Evolutionary conservation across 345 rosid genomes (phyloP).

Genomic region (Camelina neglecta): DNA sequence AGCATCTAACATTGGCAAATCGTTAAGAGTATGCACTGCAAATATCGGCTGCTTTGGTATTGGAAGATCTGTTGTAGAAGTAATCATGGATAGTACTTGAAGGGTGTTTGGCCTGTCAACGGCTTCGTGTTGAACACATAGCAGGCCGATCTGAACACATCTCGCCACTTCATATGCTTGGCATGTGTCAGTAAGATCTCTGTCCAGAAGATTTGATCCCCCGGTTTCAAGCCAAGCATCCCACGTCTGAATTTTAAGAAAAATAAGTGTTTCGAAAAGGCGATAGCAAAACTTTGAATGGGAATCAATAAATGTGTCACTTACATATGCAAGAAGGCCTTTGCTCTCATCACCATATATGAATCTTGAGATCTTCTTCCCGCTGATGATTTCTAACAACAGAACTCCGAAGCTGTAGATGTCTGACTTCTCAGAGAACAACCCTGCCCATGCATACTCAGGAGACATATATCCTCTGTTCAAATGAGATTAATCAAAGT

Average conservation of each 20-base stretch:
- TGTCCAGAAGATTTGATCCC: conserved; percentile 32
- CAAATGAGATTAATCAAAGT: neutral
- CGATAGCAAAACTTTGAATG: too few relatives aligned
- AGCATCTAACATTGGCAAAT: conserved; percentile 17
- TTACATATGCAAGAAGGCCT: conserved; percentile 46
- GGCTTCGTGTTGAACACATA: conserved; percentile 41
- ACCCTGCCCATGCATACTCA: conserved; percentile 57
- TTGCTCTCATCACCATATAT: conserved; percentile 38
- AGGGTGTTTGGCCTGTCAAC: conserved; percentile 40
- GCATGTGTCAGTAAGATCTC: conserved; percentile 27
- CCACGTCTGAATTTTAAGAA: conserved; percentile 27
- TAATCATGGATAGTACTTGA: conserved; percentile 35
- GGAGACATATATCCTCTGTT: conserved; percentile 56
- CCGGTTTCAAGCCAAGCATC: conserved; percentile 35
- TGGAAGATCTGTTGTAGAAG: conserved; percentile 38
- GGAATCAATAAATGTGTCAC: neutral
- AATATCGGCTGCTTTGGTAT: conserved; percentile 39
- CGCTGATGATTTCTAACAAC: conserved; percentile 44
- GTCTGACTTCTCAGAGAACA: conserved; percentile 59
- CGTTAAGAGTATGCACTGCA: conserved; percentile 30
- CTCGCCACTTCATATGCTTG: conserved; percentile 27
- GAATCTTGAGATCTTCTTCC: conserved; percentile 40
- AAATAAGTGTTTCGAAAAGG: neutral
- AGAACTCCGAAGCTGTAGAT: conserved; percentile 59
- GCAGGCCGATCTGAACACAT: conserved; percentile 41